Conservation (phyloP, 495 filamentous ascomycete genomes). For the Tuber aestivum region DNA sequence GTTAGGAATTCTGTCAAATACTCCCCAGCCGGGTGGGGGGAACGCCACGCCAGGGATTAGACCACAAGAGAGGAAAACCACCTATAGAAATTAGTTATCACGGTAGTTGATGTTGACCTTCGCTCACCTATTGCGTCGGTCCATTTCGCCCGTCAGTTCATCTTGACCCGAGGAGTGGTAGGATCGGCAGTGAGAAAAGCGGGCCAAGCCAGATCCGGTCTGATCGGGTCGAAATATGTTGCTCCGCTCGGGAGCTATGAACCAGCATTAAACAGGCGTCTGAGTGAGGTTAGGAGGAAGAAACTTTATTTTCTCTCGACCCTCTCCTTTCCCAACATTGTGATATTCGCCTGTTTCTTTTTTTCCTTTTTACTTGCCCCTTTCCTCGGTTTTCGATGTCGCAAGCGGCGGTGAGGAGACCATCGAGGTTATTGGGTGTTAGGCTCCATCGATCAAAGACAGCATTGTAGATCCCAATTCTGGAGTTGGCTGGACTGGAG, state of each 20-base stretch:
- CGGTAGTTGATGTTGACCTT: not conserved
- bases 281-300: not conserved
- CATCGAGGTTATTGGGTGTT: not conserved
- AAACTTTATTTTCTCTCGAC: not conserved
- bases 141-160: not conserved
- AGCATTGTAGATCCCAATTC: not conserved
- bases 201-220: not conserved
- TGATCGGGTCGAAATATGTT: not conserved
- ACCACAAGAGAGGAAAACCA: not conserved
- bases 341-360: not conserved
- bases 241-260: not conserved
- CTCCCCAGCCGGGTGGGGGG: too few species aligned
- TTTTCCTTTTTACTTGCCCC: not conserved
- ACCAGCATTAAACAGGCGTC: not conserved
- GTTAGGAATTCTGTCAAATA: too few species aligned
- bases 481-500: not conserved
- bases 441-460: not conserved
- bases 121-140: not conserved
- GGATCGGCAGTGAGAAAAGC: not conserved
- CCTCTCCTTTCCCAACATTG: not conserved
- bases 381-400: not conserved
- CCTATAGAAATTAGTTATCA: not conserved
- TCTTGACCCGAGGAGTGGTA: not conserved
- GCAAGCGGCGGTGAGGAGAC: not conserved
- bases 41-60: not conserved